A percentile compares a stretch with the other conserved stretches of the same genome.
Evolutionary conservation across 2,329 filamentous ascomycete genomes (phyloP).

Genomic region (Colletotrichum filicis): DNA sequence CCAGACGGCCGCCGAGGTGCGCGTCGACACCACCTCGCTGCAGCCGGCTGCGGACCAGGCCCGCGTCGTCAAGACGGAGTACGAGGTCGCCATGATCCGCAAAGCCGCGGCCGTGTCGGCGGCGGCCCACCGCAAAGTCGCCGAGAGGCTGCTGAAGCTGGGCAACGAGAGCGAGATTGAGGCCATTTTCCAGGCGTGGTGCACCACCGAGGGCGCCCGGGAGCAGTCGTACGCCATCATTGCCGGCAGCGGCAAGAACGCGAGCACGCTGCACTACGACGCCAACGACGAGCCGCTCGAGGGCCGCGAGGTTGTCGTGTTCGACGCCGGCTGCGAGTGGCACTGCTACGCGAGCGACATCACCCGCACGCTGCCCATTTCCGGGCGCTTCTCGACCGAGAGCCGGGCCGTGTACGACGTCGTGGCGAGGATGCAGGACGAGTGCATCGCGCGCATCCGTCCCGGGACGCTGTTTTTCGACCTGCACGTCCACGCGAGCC

Average conservation of each 20-base stretch:
- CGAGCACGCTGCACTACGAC: slow-evolving; percentile 86
- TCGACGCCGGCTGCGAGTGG: slow-evolving; percentile 91
- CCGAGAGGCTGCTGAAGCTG: slow-evolving; percentile 70
- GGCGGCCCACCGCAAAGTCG: slow-evolving; percentile 78
- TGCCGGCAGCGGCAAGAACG: slow-evolving; percentile 84
- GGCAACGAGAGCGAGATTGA: slow-evolving; percentile 86
- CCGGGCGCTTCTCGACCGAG: slow-evolving; percentile 74
- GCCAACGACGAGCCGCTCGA: slow-evolving; percentile 79
- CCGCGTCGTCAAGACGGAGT: slow-evolving; percentile 85
- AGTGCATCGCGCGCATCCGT: slow-evolving; percentile 75
- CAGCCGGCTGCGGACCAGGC: slow-evolving; percentile 81
- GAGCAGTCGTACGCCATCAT: slow-evolving; percentile 91
- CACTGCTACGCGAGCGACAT: slow-evolving; percentile 89
- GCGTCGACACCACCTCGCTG: slow-evolving; percentile 64
- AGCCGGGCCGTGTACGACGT: slow-evolving; percentile 79
- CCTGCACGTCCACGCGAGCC: slow-evolving; percentile 78
- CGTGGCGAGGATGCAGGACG: slow-evolving; percentile 83
- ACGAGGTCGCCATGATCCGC: slow-evolving; percentile 85
- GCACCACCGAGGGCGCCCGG: slow-evolving; percentile 77
- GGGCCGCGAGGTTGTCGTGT: slow-evolving; percentile 78
- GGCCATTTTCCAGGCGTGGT: slow-evolving; percentile 78
- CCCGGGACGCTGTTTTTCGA: slow-evolving; percentile 78
- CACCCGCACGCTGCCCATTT: slow-evolving; percentile 86
- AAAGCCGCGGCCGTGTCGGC: slow-evolving; percentile 85
- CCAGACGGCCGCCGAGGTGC: slow-evolving; percentile 40